Evolutionary conservation across 345 rosid species (phyloP), one percentile per base, ranked within the genome.

Genomic region (Eucalyptus curtisii): DNA sequence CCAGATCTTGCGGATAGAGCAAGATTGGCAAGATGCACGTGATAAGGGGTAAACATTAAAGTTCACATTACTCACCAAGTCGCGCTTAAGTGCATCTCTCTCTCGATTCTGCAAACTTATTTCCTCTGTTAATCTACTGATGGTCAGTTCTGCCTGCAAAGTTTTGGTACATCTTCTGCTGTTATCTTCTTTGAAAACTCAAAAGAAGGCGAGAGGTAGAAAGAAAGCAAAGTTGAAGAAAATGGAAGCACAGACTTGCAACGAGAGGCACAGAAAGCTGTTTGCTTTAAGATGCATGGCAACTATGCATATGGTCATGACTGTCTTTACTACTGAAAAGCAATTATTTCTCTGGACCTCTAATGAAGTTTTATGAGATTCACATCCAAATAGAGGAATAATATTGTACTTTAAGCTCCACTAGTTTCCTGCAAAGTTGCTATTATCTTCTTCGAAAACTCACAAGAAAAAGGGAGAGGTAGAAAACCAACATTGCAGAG

Each of bases 61-160:
- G 49, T 79, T 57, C 22, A 85, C 53, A 27, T 49, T 25, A 92
- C 93, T 90, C 88, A 94, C 95, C 86, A 92, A 7, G 33, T 94
- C 95, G 20, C 20, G 91, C 68, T 88, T 89, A 59, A 93, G 93
- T 71, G 33, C 87, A 45, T 94, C 91, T 89, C 89, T 94, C 89
- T 94, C 94, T 86, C 20, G 88, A 59, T 61, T 68, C 25, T 87
- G 90, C 87, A 33, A 76, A 55, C 81, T 92, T 45, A 89, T 92
- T 89, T 93, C 96, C 79, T 93, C 93, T 24, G 86, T 90, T 87
- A 95, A 90, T 90, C 90, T 89, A 64, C 31, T 64, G 44, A 94
- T 92, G 37, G 89, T 91, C 80, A 48, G 89, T 50, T 93, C 94
- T 87, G 96, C 95, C 96, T 94, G 91, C 71, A 91, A 89, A 86